Percentiles rank a stretch among this genome's conserved stretches.
Evolutionary conservation across 2,329 filamentous ascomycete species (phyloP).

Genomic region (Colletotrichum sansevieriae): DNA sequence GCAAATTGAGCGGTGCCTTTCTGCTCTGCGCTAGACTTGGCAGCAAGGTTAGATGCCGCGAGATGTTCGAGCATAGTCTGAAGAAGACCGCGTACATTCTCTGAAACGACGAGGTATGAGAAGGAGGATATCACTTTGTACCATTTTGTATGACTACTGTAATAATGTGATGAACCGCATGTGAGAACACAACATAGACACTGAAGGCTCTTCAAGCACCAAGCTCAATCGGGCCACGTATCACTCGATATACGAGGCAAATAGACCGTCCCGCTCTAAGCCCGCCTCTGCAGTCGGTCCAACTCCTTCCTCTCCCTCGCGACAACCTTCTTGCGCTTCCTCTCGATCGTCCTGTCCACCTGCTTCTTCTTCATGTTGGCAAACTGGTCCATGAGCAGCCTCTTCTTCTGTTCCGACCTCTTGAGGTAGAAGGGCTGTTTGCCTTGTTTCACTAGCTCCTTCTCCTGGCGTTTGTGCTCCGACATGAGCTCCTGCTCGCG

Average conservation of each 20-base stretch:
- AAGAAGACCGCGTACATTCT: constrained; percentile 49
- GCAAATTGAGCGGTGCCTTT: constrained; percentile 96
- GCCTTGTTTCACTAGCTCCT: constrained; percentile 85
- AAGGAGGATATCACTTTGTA: constrained; percentile 19
- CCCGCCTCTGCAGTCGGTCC: constrained; percentile 54
- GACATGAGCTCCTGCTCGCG: constrained; percentile 76
- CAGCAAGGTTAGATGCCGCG: constrained; percentile 83
- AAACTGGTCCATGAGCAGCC: constrained; percentile 83
- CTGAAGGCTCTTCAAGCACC: not conserved
- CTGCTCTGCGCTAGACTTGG: constrained; percentile 89
- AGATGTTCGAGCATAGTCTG: constrained; percentile 78
- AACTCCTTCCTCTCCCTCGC: constrained; percentile 86
- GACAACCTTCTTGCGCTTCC: constrained; percentile 89
- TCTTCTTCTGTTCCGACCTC: constrained; percentile 90
- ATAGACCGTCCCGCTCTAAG: constrained; percentile 1
- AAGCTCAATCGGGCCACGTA: not conserved
- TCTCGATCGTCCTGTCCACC: constrained; percentile 86
- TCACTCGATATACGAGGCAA: constrained; percentile 13
- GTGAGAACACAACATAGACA: constrained; percentile 10
- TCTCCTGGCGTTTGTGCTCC: constrained; percentile 85
- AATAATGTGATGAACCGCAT: constrained; percentile 15
- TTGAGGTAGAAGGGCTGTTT: constrained; percentile 96
- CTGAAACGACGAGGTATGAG: not conserved
- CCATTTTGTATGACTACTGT: constrained; percentile 37
- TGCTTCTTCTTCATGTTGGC: constrained; percentile 87